Percentiles rank a stretch among this genome's conserved stretches.
These are phyloP conservation scores for Candida nitratophila DNA, from an alignment of 805 yeast species.

Conservation along the genomic window DNA sequence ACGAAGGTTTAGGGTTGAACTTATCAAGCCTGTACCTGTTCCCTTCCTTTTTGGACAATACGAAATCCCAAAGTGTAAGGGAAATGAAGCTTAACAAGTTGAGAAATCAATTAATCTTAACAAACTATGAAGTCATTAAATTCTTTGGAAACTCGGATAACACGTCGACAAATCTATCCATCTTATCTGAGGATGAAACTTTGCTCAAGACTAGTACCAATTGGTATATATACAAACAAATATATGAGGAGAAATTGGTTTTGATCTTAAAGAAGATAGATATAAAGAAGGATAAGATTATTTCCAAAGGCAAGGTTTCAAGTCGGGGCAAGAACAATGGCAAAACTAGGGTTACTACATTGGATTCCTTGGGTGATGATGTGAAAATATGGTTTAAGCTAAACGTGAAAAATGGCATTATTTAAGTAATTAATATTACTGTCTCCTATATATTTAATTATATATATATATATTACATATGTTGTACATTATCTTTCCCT, in stretches of 20 bases:
- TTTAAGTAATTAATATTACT: no score
- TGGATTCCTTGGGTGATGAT: slow-evolving; percentile 17
- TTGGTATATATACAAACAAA: slow-evolving; percentile 20
- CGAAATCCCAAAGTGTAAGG: slow-evolving; percentile 5
- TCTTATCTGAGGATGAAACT: background rate
- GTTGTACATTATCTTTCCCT: background rate
- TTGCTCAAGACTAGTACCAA: slow-evolving; percentile 16
- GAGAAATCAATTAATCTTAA: background rate
- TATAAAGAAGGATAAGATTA: background rate
- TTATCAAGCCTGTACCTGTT: background rate
- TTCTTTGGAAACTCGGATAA: background rate
- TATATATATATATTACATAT: background rate
- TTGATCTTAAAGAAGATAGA: slow-evolving; percentile 11
- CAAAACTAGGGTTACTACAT: background rate
- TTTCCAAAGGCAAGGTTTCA: background rate
- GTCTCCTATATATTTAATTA: no score
- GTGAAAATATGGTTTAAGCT: slow-evolving; percentile 16
- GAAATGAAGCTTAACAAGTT: background rate
- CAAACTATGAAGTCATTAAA: background rate
- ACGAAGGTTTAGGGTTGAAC: background rate
- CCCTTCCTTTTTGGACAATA: slow-evolving; percentile 8
- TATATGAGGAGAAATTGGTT: slow-evolving; percentile 8
- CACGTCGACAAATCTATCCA: background rate
- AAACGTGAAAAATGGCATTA: background rate
- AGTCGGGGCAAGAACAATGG: background rate